A percentile compares a stretch with the other conserved stretches of the same genome.
phyloP scores from a whole-genome alignment of 2,329 filamentous ascomycete genomes.

The Cordyceps militaris region DNA sequence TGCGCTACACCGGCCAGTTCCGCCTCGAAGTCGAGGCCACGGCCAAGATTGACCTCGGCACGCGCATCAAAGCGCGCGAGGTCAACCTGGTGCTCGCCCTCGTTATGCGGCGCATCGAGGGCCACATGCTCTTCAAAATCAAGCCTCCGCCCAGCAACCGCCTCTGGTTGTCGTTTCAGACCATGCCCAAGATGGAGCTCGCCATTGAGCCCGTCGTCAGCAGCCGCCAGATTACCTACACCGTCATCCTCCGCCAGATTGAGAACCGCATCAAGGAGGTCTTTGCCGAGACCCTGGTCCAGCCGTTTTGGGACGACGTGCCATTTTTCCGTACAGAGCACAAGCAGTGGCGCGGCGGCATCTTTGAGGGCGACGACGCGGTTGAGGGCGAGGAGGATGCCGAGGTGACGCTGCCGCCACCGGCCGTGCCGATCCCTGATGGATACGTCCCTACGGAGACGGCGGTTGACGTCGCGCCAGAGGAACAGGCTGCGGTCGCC shows the following conservation, averaged over 20 bases:
- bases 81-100: constrained; percentile 85
- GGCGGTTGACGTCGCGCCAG: not conserved
- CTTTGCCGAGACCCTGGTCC: constrained; percentile 81
- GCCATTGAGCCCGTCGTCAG: constrained; percentile 94
- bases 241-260: constrained; percentile 83
- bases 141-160: constrained; percentile 95
- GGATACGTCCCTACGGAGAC: not conserved
- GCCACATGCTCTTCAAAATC: constrained; percentile 76
- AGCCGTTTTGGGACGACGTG: constrained; percentile 93
- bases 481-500: constrained; percentile 13
- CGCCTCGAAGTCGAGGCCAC: constrained; percentile 87
- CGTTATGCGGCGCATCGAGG: constrained; percentile 76
- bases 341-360: constrained; percentile 76
- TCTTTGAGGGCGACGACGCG: constrained; percentile 57
- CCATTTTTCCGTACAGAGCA: constrained; percentile 79
- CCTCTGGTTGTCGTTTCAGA: constrained; percentile 91
- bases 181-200: constrained; percentile 90
- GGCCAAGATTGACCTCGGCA: constrained; percentile 81
- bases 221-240: constrained; percentile 90
- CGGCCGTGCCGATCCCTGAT: not conserved
- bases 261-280: constrained; percentile 94
- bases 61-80: constrained; percentile 76
- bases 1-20: constrained; percentile 85
- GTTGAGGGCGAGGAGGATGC: constrained; percentile 23
- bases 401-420: not conserved